These are phyloP conservation scores for Phytophthora palmivora DNA, from an alignment of 352 stramenopile species.

Conservation along the genomic window DNA sequence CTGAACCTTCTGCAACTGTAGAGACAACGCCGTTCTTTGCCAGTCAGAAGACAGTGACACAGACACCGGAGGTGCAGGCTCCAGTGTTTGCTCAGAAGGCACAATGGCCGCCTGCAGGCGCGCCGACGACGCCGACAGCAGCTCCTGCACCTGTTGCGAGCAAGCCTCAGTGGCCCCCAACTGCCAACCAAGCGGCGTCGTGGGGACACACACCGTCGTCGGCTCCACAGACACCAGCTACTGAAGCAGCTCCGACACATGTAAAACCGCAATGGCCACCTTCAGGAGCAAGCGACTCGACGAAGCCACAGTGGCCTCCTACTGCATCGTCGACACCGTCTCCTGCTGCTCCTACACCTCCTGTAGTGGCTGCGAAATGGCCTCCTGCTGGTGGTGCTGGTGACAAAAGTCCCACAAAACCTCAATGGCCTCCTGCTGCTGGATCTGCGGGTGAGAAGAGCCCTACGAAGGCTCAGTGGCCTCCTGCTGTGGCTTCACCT, in stretches of 20 bases:
- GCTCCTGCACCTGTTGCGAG: slow-evolving; percentile 16
- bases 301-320: slow-evolving; percentile 56
- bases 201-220: slow-evolving; percentile 30
- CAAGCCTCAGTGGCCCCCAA: slow-evolving; percentile 41
- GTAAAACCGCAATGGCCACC: slow-evolving; percentile 56
- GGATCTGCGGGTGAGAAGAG: slow-evolving; percentile 14
- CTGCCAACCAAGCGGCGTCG: slow-evolving; percentile 25
- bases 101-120: slow-evolving; percentile 51
- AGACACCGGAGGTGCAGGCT: slow-evolving; percentile 28
- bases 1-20: slow-evolving; percentile 17
- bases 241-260: slow-evolving; percentile 30
- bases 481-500: slow-evolving; percentile 28
- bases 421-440: not conserved
- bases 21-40: slow-evolving; percentile 32
- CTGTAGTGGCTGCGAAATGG: slow-evolving; percentile 18
- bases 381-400: slow-evolving; percentile 8
- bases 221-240: slow-evolving; percentile 41
- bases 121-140: slow-evolving; percentile 10
- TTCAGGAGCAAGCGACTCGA: slow-evolving; percentile 28
- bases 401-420: not conserved
- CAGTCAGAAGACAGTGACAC: slow-evolving; percentile 24
- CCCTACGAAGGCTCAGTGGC: slow-evolving; percentile 45
- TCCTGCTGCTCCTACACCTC: slow-evolving; percentile 15
- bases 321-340: slow-evolving; percentile 24
- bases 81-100: slow-evolving; percentile 57